A percentile compares a stretch with the other conserved stretches of the same genome.
phyloP scores from a whole-genome alignment of 2,329 filamentous ascomycete species.

The Zymoseptoria brevis region DNA sequence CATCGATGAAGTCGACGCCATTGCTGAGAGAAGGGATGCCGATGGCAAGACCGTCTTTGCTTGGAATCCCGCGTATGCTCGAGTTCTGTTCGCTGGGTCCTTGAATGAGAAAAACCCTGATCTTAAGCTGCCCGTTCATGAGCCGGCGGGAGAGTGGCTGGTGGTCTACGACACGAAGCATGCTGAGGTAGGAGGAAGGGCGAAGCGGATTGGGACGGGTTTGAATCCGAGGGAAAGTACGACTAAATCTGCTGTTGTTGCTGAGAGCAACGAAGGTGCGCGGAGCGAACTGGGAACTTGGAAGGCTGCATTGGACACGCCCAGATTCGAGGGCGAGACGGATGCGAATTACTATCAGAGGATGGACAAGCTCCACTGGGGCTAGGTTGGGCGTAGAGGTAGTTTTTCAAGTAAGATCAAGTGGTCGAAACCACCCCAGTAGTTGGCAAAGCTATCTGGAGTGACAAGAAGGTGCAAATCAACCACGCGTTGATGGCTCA shows the following conservation, averaged over 20 bases:
- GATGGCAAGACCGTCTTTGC: neutral
- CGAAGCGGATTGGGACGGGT: neutral
- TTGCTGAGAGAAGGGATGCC: neutral
- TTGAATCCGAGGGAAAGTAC: neutral
- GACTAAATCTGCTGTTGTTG: neutral
- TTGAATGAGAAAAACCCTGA: neutral
- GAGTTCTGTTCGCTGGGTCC: neutral
- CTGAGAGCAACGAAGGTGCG: neutral
- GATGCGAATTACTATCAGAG: neutral
- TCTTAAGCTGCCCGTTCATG: neutral
- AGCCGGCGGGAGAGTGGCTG: neutral
- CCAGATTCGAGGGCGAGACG: neutral
- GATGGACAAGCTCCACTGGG: slow-evolving; percentile 1
- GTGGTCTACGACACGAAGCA: neutral
- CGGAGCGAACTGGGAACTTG: neutral
- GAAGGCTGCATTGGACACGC: neutral
- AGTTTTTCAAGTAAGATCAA: neutral
- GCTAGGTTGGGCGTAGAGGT: neutral
- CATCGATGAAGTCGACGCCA: neutral
- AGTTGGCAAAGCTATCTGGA: neutral
- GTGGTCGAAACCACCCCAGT: too few species aligned
- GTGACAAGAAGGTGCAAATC: neutral
- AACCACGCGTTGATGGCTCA: too few species aligned
- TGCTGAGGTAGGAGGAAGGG: neutral
- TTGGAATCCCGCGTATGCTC: neutral